Evolutionary conservation across 768 basidiomycete species (phyloP).

Genomic region (Mycena albidolilacea): DNA sequence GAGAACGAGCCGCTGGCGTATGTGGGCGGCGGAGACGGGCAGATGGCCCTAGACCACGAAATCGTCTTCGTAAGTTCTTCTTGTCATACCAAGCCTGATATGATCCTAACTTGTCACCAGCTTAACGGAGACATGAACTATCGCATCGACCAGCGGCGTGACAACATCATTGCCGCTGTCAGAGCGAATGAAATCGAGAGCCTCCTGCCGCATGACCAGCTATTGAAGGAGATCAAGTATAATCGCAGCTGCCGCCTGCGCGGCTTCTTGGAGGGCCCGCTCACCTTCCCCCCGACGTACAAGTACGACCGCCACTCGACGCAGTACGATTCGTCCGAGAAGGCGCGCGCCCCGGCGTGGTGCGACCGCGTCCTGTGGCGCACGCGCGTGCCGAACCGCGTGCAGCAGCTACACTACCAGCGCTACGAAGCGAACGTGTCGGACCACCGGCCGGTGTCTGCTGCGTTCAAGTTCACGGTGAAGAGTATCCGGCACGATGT

Average conservation of each 20-base stretch:
- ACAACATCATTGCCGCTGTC: conserved; percentile 81
- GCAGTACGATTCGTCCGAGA: conserved; percentile 91
- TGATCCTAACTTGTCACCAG: conserved; percentile 52
- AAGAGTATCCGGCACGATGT: conserved; percentile 77
- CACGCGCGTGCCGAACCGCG: conserved; percentile 66
- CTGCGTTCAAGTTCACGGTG: conserved; percentile 80
- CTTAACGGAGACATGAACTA: conserved; percentile 97
- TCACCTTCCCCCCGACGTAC: conserved; percentile 93
- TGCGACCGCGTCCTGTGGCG: conserved; percentile 95
- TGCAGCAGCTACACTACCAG: conserved; percentile 78
- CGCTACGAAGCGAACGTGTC: conserved; percentile 91
- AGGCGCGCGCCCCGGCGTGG: conserved; percentile 93
- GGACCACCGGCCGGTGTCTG: conserved; percentile 92
- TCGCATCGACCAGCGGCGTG: conserved; percentile 94
- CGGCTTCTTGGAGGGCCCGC: conserved; percentile 84
- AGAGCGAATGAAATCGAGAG: conserved; percentile 73
- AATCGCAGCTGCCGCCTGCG: conserved; percentile 93
- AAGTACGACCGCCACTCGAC: conserved; percentile 89
- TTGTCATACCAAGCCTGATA: neutral
- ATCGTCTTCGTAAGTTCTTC: conserved; percentile 82
- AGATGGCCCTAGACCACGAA: conserved; percentile 95
- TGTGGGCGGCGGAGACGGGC: conserved; percentile 92
- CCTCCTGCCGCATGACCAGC: conserved; percentile 87
- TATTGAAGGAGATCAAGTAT: conserved; percentile 88
- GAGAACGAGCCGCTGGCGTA: conserved; percentile 75